Evolutionary conservation across 1,284 basidiomycete species (phyloP).

Genomic region (Cerioporus squamosus): DNA sequence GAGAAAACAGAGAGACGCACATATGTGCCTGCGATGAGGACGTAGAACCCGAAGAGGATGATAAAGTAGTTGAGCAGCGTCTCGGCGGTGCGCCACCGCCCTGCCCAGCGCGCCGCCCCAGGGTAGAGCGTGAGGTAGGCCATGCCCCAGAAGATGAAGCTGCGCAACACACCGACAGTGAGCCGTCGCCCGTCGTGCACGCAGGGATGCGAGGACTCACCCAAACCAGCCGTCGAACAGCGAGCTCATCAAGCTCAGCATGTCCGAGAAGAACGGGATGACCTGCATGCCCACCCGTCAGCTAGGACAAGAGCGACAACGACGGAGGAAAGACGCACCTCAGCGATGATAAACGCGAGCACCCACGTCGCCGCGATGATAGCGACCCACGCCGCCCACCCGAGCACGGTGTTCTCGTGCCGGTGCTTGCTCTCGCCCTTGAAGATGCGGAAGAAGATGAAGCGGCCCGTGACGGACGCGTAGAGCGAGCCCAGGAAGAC

Average conservation of each 20-base stretch:
- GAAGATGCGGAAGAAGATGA: constrained; percentile 57
- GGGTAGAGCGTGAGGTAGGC: constrained; percentile 48
- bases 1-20: constrained; percentile 29
- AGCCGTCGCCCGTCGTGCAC: not conserved
- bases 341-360: constrained; percentile 62
- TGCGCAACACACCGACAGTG: not conserved
- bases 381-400: constrained; percentile 61
- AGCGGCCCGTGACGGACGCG: constrained; percentile 51
- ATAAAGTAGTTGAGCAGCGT: constrained; percentile 46
- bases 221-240: constrained; percentile 40
- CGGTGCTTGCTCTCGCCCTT: constrained; percentile 49
- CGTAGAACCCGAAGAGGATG: constrained; percentile 44
- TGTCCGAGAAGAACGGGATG: constrained; percentile 53
- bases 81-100: constrained; percentile 38
- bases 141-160: constrained; percentile 52
- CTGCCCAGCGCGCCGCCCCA: constrained; percentile 40
- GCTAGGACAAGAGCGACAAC: not conserved
- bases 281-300: constrained; percentile 30
- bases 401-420: constrained; percentile 57
- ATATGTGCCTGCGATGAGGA: constrained; percentile 47
- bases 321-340: not conserved
- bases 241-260: constrained; percentile 50
- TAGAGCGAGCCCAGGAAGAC: constrained; percentile 52
- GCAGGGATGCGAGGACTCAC: constrained; percentile 28
- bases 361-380: constrained; percentile 63